Percentiles rank a stretch among this genome's conserved stretches.
phyloP scores from a whole-genome alignment of 1,284 basidiomycete genomes.

The Boletus smithii region DNA sequence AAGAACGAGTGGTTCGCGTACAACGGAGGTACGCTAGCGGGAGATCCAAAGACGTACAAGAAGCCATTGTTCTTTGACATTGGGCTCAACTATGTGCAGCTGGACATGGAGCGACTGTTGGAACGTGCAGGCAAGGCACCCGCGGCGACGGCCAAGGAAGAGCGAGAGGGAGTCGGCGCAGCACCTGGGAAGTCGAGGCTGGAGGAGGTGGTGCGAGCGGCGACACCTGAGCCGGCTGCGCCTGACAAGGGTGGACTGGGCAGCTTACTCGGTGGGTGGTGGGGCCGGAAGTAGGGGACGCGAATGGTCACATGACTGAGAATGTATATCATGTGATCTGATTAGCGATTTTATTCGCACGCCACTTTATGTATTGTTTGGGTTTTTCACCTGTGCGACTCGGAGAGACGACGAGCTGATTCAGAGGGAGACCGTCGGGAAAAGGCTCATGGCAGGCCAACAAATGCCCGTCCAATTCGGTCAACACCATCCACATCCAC shows the following conservation, averaged over 20 bases:
- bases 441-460: constrained; percentile 34
- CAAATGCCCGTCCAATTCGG: constrained; percentile 27
- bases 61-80: constrained; percentile 92
- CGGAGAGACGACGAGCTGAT: constrained; percentile 14
- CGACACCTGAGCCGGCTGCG: constrained; percentile 40
- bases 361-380: constrained; percentile 18
- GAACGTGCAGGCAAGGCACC: constrained; percentile 64
- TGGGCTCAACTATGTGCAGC: constrained; percentile 87
- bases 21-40: constrained; percentile 58
- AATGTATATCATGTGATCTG: constrained; percentile 10
- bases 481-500: no score
- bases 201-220: constrained; percentile 31
- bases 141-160: constrained; percentile 13
- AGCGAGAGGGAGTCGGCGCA: no score
- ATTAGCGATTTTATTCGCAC: constrained; percentile 13
- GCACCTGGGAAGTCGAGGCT: constrained; percentile 26
- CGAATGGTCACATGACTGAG: constrained; percentile 4
- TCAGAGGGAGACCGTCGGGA: no score
- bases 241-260: constrained; percentile 40
- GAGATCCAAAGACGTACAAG: constrained; percentile 51
- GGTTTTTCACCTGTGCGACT: constrained; percentile 16
- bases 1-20: constrained; percentile 80
- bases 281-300: constrained; percentile 44
- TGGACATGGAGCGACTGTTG: constrained; percentile 77
- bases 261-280: constrained; percentile 52